A percentile compares a stretch with the other conserved stretches of the same genome.
Evolutionary conservation across 805 yeast genomes (phyloP).

Genomic region (Saccharomycopsis sp.): DNA sequence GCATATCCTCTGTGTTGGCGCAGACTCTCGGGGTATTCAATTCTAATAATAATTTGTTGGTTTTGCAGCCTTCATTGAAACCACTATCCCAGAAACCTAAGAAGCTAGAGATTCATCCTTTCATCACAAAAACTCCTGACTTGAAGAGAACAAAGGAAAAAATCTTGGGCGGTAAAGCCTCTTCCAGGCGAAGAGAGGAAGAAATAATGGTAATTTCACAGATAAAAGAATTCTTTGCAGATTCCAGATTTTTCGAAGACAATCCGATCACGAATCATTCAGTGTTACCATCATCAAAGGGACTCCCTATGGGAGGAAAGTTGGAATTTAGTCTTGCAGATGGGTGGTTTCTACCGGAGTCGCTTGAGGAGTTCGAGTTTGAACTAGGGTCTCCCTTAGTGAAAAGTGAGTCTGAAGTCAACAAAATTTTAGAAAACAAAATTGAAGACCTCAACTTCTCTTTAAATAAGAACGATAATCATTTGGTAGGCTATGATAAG

Average conservation of each 20-base stretch:
- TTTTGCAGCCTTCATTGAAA: constrained; percentile 38
- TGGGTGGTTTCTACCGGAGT: constrained; percentile 38
- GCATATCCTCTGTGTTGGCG: constrained; percentile 45
- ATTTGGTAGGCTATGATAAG: constrained; percentile 50
- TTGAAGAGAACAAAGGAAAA: constrained; percentile 23
- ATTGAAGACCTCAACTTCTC: constrained; percentile 10
- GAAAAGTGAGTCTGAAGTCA: constrained; percentile 31
- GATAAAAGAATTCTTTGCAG: constrained; percentile 1
- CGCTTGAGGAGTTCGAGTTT: constrained; percentile 31
- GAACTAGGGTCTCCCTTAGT: constrained; percentile 45
- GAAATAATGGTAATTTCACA: not conserved
- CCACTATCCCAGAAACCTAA: constrained; percentile 25
- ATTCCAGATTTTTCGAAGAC: constrained; percentile 19
- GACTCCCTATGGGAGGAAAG: constrained; percentile 58
- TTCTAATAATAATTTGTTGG: constrained; percentile 44
- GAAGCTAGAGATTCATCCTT: constrained; percentile 36
- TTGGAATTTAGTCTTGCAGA: constrained; percentile 40
- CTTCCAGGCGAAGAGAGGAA: not conserved
- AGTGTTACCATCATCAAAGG: too few relatives aligned
- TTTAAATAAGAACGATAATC: not conserved
- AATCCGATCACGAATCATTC: too few relatives aligned
- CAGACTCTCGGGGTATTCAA: constrained; percentile 45
- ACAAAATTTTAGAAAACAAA: not conserved
- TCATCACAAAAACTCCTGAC: constrained; percentile 35
- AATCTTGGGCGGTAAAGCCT: too few relatives aligned